Percentiles rank a stretch among this genome's conserved stretches.
Conservation (phyloP, 306 rosid species). For the Fagus crenata region DNA sequence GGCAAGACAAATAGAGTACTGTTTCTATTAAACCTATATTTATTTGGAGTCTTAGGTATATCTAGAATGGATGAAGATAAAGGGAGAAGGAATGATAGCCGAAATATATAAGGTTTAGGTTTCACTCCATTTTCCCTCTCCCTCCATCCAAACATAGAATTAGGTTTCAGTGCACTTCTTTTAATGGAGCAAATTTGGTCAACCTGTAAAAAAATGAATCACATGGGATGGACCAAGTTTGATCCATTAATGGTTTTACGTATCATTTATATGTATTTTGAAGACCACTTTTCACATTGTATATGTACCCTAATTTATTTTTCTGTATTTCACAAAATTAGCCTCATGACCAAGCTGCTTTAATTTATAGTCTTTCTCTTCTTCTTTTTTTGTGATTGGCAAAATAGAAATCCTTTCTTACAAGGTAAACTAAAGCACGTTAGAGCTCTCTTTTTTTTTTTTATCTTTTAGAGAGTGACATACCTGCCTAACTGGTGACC, state of each 20-base stretch:
- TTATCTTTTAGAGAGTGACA: too few relatives aligned
- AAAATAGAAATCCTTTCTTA: too few relatives aligned
- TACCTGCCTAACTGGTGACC: too few relatives aligned
- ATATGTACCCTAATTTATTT: not conserved
- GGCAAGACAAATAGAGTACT: not conserved
- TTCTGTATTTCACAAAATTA: not conserved
- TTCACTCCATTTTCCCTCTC: not conserved
- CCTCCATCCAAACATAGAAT: not conserved
- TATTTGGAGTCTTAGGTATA: not conserved
- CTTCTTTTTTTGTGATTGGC: too few relatives aligned
- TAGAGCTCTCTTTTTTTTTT: too few relatives aligned
- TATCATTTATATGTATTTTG: constrained; percentile 21
- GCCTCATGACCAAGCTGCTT: not conserved
- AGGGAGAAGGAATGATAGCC: too few relatives aligned
- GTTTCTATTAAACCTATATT: constrained; percentile 5
- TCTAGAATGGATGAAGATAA: too few relatives aligned
- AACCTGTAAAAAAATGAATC: constrained; percentile 19
- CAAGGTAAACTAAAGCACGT: too few relatives aligned
- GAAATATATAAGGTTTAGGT: not conserved
- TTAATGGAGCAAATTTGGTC: constrained; percentile 85
- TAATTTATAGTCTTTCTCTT: too few relatives aligned
- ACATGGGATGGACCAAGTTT: constrained; percentile 69
- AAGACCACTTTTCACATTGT: not conserved
- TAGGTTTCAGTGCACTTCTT: not conserved
- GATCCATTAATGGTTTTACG: constrained; percentile 60